Conservation (phyloP, 1,139 yeast species). For the Spencermartinsiella ligniputridi region DNA sequence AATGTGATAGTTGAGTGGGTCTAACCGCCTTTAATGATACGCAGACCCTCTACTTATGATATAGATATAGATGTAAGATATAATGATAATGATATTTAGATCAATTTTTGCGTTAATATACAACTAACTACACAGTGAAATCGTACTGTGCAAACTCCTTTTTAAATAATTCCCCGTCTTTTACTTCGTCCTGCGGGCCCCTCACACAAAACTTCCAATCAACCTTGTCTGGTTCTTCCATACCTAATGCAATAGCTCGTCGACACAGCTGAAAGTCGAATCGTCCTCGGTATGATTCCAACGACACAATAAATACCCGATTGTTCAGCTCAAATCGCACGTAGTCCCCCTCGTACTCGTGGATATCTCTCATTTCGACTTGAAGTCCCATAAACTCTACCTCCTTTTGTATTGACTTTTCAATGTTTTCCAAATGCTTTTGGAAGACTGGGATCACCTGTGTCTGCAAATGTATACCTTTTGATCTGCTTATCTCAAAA, state of each 20-base stretch:
- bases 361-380: conserved; percentile 5
- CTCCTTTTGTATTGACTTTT: conserved; percentile 19
- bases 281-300: conserved; percentile 8
- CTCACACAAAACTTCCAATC: conserved; percentile 77
- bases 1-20: conserved; percentile 25
- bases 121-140: conserved; percentile 26
- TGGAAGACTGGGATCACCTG: conserved; percentile 34
- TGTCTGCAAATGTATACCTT: conserved; percentile 35
- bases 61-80: not conserved
- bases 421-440: conserved; percentile 13
- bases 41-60: too few relatives aligned
- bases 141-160: conserved; percentile 45
- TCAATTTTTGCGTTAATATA: not conserved
- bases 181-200: conserved; percentile 50
- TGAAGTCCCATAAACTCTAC: conserved; percentile 18
- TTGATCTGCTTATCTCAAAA: conserved; percentile 31
- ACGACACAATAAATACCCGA: not conserved
- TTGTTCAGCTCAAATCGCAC: conserved; percentile 6
- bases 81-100: not conserved
- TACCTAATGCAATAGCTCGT: conserved; percentile 59
- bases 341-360: not conserved
- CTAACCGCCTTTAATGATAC: too few relatives aligned
- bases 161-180: conserved; percentile 58
- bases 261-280: conserved; percentile 79
- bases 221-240: conserved; percentile 47